Percentiles rank a stretch among this genome's conserved stretches.
Conservation (phyloP, 1,284 basidiomycete species). For the Ceratobasidium theobromae region DNA sequence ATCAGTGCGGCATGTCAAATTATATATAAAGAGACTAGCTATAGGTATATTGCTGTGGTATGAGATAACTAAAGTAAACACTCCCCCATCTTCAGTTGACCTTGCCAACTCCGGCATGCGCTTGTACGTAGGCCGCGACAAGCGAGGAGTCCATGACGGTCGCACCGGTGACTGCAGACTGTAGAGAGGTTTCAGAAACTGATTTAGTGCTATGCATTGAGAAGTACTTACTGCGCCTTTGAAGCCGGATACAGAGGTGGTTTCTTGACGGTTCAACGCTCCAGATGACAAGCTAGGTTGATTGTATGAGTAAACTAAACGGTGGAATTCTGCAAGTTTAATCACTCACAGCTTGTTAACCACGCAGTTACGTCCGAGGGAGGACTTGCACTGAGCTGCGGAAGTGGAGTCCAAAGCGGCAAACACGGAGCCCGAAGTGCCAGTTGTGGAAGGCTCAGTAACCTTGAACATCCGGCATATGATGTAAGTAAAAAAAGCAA, state of each 20-base stretch:
- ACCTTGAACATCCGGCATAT: not conserved
- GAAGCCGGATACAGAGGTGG: not conserved
- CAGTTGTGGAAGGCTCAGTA: not conserved
- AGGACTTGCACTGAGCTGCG: not conserved
- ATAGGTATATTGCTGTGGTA: too few species aligned
- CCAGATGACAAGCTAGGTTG: not conserved
- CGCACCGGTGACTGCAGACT: conserved; percentile 1
- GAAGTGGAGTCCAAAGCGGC: not conserved
- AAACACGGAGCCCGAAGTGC: not conserved
- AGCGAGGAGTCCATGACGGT: conserved; percentile 13
- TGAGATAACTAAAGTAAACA: too few species aligned
- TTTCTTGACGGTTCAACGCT: not conserved
- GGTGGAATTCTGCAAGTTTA: not conserved
- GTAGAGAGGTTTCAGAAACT: not conserved
- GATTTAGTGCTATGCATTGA: not conserved
- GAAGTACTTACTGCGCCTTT: not conserved
- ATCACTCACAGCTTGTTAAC: not conserved
- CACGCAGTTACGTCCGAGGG: conserved; percentile 1
- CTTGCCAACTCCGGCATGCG: conserved; percentile 2
- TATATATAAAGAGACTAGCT: too few species aligned
- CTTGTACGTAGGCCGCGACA: conserved; percentile 9
- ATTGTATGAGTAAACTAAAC: not conserved
- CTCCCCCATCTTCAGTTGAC: conserved; percentile 4
- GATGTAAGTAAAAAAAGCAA: not conserved
- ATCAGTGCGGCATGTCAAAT: too few species aligned